These are phyloP conservation scores for Primulina eburnea DNA, from an alignment of 257 asterid genomes.

Conservation along the genomic window DNA sequence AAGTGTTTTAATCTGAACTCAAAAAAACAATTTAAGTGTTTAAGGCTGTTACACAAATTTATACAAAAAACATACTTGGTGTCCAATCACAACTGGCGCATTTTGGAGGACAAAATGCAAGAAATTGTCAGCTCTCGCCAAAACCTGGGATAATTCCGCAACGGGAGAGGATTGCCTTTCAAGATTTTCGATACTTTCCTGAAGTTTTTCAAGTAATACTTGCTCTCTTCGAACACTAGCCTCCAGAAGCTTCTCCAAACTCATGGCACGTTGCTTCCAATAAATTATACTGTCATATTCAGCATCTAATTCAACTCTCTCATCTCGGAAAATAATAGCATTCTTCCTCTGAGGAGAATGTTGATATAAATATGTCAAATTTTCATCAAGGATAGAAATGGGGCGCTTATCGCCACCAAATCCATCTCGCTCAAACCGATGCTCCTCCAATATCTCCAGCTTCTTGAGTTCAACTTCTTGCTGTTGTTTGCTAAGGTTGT, in stretches of 20 bases:
- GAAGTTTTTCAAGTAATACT: constrained; percentile 55
- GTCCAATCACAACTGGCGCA: constrained; percentile 94
- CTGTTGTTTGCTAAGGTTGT: constrained; percentile 75
- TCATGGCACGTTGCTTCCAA: constrained; percentile 70
- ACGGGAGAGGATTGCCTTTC: constrained; percentile 83
- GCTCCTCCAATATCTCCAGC: constrained; percentile 78
- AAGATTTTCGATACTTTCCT: constrained; percentile 76
- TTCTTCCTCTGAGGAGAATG: constrained; percentile 55
- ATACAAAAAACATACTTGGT: constrained; percentile 50
- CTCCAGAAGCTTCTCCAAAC: constrained; percentile 65
- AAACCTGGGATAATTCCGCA: constrained; percentile 72
- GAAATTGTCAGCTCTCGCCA: constrained; percentile 82
- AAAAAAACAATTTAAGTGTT: background rate
- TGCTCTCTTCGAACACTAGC: constrained; percentile 59
- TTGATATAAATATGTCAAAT: constrained; percentile 49
- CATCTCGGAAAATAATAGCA: constrained; percentile 41
- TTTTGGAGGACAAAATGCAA: constrained; percentile 85
- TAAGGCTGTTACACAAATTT: background rate
- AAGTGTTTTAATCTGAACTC: too few relatives aligned
- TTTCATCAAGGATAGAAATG: constrained; percentile 68
- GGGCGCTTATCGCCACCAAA: constrained; percentile 84
- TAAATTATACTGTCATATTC: constrained; percentile 61
- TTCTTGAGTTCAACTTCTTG: constrained; percentile 85
- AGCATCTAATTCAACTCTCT: constrained; percentile 53
- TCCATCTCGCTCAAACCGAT: constrained; percentile 68